phyloP scores from a whole-genome alignment of 2,329 filamentous ascomycete species.

The Penicillium decumbens region DNA sequence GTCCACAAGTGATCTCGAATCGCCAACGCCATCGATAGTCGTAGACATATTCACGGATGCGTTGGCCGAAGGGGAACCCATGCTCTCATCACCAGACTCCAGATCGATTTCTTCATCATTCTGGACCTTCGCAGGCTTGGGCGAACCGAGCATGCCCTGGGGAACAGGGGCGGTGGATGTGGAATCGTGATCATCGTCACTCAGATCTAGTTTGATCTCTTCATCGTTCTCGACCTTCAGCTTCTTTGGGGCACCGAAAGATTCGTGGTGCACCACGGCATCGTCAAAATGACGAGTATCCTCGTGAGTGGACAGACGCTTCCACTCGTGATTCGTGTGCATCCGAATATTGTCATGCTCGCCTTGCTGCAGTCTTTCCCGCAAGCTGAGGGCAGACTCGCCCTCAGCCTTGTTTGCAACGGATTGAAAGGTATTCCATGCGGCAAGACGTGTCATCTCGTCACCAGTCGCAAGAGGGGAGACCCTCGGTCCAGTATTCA shows the following conservation, averaged over 20 bases:
- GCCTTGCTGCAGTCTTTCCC: neutral
- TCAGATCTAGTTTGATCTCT: conserved; percentile 40
- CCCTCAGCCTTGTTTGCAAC: neutral
- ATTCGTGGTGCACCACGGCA: neutral
- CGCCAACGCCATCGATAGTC: neutral
- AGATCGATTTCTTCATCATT: neutral
- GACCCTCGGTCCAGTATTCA: neutral
- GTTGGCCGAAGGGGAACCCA: neutral
- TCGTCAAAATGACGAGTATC: neutral
- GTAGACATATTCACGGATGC: neutral
- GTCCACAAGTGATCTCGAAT: conserved; percentile 44
- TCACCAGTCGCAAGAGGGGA: neutral
- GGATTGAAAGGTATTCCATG: neutral
- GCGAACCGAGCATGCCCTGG: neutral
- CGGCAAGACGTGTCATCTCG: neutral
- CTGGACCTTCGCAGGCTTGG: neutral
- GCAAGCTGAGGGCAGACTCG: neutral
- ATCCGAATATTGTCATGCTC: neutral
- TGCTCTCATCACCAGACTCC: neutral
- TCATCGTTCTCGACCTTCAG: conserved; percentile 56
- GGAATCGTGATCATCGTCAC: conserved; percentile 16
- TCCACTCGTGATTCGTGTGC: neutral
- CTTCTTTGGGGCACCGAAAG: neutral
- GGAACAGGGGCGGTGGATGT: too few species aligned
- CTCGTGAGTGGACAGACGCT: neutral